Evolutionary conservation across 2,329 filamentous ascomycete species (phyloP).

Genomic region (Mollisiaceae sp.): DNA sequence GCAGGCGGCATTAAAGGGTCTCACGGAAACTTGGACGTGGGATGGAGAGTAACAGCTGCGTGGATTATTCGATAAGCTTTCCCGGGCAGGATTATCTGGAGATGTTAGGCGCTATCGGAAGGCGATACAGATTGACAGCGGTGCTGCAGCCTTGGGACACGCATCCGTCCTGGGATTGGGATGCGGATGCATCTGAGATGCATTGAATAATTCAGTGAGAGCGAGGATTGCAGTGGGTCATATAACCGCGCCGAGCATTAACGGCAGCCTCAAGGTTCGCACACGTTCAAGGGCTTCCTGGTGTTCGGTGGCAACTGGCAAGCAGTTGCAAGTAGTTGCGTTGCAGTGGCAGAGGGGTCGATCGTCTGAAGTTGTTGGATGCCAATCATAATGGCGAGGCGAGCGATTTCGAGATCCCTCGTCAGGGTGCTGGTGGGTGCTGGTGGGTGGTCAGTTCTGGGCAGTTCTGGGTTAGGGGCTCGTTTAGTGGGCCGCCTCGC

Average conservation of each 20-base stretch:
- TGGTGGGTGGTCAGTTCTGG: background rate
- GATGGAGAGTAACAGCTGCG: background rate
- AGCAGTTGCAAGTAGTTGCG: background rate
- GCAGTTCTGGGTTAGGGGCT: background rate
- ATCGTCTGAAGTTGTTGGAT: constrained; percentile 14
- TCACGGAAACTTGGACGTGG: background rate
- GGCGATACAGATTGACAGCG: constrained; percentile 5
- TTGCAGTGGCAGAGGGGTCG: background rate
- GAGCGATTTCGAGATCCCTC: constrained; percentile 1
- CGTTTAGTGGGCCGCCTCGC: constrained; percentile 1
- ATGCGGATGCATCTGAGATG: background rate
- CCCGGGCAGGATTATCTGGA: background rate
- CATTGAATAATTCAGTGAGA: background rate
- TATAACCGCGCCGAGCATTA: background rate
- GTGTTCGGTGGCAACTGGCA: background rate
- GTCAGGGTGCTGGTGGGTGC: too few relatives aligned
- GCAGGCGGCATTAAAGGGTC: background rate
- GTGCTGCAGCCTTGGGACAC: background rate
- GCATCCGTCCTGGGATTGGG: background rate
- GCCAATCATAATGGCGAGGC: constrained; percentile 10
- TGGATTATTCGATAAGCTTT: background rate
- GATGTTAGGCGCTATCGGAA: background rate
- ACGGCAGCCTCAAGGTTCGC: constrained; percentile 3
- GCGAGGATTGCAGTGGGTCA: background rate
- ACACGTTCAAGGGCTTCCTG: background rate